These are phyloP conservation scores for Cephaloascus fragrans DNA, from an alignment of 805 yeast species.

Conservation along the genomic window DNA sequence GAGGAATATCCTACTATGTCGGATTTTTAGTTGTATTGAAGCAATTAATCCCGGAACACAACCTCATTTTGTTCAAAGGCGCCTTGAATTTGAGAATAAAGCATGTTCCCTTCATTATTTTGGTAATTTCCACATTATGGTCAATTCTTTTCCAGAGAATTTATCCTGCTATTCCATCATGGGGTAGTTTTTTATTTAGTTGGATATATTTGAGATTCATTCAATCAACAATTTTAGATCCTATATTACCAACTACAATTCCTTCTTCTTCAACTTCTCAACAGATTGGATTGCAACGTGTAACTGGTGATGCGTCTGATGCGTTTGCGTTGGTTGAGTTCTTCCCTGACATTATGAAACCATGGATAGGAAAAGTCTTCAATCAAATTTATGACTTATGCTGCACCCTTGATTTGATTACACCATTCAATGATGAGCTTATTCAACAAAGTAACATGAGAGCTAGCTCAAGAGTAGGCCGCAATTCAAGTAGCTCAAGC, in stretches of 20 bases:
- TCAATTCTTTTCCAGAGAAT: slow-evolving; percentile 19
- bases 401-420: slow-evolving; percentile 36
- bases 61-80: slow-evolving; percentile 36
- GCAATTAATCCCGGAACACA: slow-evolving; percentile 50
- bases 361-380: slow-evolving; percentile 42
- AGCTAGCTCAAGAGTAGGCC: slow-evolving; percentile 49
- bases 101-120: slow-evolving; percentile 45
- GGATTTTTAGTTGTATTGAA: slow-evolving; percentile 49
- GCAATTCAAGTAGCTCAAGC: slow-evolving; percentile 18
- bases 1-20: slow-evolving; percentile 41
- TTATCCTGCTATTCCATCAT: slow-evolving; percentile 48
- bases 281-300: slow-evolving; percentile 15
- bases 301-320: slow-evolving; percentile 83
- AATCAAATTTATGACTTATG: slow-evolving; percentile 21
- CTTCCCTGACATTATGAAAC: slow-evolving; percentile 60
- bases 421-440: slow-evolving; percentile 58
- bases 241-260: slow-evolving; percentile 36
- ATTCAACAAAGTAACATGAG: slow-evolving; percentile 68
- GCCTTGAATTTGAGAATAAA: slow-evolving; percentile 42
- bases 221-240: slow-evolving; percentile 49
- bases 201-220: slow-evolving; percentile 76
- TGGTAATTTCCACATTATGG: slow-evolving; percentile 16
- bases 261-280: slow-evolving; percentile 11
- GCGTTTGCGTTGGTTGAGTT: slow-evolving; percentile 76
- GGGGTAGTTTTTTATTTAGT: slow-evolving; percentile 50